phyloP scores from a whole-genome alignment of 306 rosid species.

The Gastrolobium villosum region DNA sequence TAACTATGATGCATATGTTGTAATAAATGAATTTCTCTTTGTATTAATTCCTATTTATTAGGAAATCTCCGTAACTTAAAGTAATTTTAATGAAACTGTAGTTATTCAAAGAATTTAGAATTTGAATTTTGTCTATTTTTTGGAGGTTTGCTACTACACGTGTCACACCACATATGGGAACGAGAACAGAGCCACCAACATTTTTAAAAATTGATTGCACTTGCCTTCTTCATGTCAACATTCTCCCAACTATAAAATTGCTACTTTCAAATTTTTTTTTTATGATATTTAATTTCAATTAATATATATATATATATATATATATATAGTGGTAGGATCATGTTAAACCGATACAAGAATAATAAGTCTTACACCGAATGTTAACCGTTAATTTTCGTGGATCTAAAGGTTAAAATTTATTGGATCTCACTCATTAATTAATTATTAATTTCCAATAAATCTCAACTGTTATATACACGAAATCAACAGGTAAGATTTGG shows the following conservation, averaged over 20 bases:
- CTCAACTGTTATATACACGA: too few relatives aligned
- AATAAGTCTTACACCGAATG: too few relatives aligned
- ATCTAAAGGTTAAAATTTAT: too few relatives aligned
- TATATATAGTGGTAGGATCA: too few relatives aligned
- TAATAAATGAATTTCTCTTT: slow-evolving; percentile 22
- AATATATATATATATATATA: not conserved
- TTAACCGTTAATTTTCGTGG: too few relatives aligned
- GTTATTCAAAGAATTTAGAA: slow-evolving; percentile 3
- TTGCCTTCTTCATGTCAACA: slow-evolving; percentile 32
- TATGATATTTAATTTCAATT: not conserved
- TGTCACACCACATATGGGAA: not conserved
- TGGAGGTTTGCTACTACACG: not conserved
- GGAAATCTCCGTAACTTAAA: not conserved
- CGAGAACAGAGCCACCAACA: slow-evolving; percentile 33
- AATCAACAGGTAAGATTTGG: too few relatives aligned
- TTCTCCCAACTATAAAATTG: slow-evolving; percentile 11
- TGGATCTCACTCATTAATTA: too few relatives aligned
- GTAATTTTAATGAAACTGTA: slow-evolving; percentile 9
- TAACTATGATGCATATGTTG: slow-evolving; percentile 30
- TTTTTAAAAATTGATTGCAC: slow-evolving; percentile 15
- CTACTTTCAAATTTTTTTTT: not conserved
- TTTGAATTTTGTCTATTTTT: not conserved
- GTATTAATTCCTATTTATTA: not conserved
- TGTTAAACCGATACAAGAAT: too few relatives aligned
- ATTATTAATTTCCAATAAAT: too few relatives aligned